phyloP scores from a whole-genome alignment of 768 basidiomycete genomes.

The Pleurotus djamor region DNA sequence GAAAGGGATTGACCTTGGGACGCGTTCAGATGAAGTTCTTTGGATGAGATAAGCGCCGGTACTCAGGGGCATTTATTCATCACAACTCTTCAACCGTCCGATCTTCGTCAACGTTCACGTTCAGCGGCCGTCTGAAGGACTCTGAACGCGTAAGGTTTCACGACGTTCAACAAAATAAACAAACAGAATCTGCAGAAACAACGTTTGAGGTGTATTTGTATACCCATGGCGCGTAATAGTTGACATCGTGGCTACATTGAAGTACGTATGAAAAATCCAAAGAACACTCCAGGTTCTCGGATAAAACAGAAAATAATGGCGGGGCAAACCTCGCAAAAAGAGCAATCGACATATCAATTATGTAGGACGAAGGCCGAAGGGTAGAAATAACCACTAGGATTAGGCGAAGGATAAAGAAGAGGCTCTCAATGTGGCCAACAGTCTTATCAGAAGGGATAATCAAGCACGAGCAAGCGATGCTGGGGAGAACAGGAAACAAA shows the following conservation, averaged over 20 bases:
- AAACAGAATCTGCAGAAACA: no score
- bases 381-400: not conserved
- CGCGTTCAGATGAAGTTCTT: not conserved
- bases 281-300: not conserved
- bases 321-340: not conserved
- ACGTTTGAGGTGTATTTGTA: no score
- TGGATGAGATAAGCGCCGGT: not conserved
- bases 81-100: no score
- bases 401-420: not conserved
- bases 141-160: no score
- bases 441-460: not conserved
- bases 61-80: no score
- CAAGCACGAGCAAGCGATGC: conserved; percentile 3
- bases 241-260: conserved; percentile 3
- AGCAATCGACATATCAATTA: not conserved
- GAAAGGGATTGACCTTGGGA: not conserved
- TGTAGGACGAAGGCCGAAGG: not conserved
- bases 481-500: no score
- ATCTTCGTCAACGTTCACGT: no score
- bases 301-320: not conserved
- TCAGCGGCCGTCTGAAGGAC: no score
- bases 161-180: no score
- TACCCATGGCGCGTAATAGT: not conserved
- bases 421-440: not conserved
- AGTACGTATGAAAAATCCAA: not conserved